phyloP scores from a whole-genome alignment of 768 basidiomycete genomes.

The Tulasnella sp. region DNA sequence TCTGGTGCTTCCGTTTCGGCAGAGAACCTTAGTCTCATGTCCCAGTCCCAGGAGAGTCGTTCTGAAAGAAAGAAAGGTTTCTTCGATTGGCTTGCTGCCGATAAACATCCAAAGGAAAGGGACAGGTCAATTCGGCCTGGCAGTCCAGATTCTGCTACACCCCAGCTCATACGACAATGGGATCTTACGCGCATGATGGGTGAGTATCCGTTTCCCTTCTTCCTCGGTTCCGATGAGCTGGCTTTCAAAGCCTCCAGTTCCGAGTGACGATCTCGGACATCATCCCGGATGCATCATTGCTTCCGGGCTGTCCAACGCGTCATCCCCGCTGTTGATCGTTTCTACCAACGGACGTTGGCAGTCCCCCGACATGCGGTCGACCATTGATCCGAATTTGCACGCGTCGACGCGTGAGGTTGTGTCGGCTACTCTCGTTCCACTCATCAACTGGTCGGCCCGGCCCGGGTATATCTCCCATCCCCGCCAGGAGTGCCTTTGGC shows the following conservation, averaged over 20 bases:
- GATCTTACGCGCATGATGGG: conserved; percentile 22
- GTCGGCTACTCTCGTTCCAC: background rate
- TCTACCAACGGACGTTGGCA: too few species aligned
- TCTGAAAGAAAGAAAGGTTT: conserved; percentile 15
- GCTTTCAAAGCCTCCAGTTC: background rate
- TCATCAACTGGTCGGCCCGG: too few species aligned
- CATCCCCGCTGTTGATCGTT: too few species aligned
- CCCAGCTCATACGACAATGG: conserved; percentile 13
- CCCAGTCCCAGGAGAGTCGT: background rate
- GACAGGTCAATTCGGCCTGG: background rate
- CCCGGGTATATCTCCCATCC: too few species aligned
- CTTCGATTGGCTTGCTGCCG: conserved; percentile 12
- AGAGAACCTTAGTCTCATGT: background rate
- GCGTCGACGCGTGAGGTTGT: background rate
- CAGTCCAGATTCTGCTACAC: background rate
- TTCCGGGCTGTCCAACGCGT: too few species aligned
- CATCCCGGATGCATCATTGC: too few species aligned
- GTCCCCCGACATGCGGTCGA: too few species aligned
- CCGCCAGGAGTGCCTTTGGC: too few species aligned
- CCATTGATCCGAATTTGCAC: too few species aligned
- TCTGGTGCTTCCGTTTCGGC: conserved; percentile 1
- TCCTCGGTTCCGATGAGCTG: background rate
- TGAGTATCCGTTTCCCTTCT: conserved; percentile 8
- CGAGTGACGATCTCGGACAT: background rate
- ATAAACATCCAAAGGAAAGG: conserved; percentile 19